These are phyloP conservation scores for Boletus coccyginus DNA, from an alignment of 768 basidiomycete species.

Conservation along the genomic window DNA sequence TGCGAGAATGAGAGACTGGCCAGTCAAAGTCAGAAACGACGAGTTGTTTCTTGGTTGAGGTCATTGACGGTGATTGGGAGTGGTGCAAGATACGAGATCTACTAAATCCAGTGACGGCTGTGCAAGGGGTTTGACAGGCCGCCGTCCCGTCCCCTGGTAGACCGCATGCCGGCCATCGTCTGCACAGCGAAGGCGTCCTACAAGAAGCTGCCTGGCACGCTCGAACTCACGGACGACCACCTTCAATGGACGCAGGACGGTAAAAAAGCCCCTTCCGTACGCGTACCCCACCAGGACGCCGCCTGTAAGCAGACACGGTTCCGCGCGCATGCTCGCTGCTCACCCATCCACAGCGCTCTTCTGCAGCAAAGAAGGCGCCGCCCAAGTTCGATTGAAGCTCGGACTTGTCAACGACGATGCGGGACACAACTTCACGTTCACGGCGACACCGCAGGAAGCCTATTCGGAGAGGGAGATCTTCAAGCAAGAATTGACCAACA, in stretches of 20 bases:
- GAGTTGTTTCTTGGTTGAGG: constrained; percentile 43
- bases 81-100: background rate
- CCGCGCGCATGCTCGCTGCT: constrained; percentile 2
- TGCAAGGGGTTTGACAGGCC: too few species aligned
- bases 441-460: constrained; percentile 57
- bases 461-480: constrained; percentile 75
- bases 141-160: too few species aligned
- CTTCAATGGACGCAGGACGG: constrained; percentile 82
- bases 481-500: constrained; percentile 73
- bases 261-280: constrained; percentile 60
- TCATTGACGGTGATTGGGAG: background rate
- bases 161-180: constrained; percentile 58
- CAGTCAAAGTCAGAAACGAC: constrained; percentile 61
- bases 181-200: constrained; percentile 77
- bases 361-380: constrained; percentile 80
- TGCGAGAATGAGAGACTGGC: constrained; percentile 47
- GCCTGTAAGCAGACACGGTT: constrained; percentile 48
- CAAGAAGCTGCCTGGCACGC: constrained; percentile 76
- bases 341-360: constrained; percentile 58
- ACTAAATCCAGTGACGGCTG: too few species aligned
- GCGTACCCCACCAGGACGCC: constrained; percentile 57
- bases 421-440: constrained; percentile 83
- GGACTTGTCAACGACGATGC: constrained; percentile 64
- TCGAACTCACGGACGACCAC: constrained; percentile 70
- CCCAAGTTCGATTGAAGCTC: constrained; percentile 77